phyloP scores from a whole-genome alignment of 225 moss, liverwort and hornwort species.

The Ulota crispa region DNA sequence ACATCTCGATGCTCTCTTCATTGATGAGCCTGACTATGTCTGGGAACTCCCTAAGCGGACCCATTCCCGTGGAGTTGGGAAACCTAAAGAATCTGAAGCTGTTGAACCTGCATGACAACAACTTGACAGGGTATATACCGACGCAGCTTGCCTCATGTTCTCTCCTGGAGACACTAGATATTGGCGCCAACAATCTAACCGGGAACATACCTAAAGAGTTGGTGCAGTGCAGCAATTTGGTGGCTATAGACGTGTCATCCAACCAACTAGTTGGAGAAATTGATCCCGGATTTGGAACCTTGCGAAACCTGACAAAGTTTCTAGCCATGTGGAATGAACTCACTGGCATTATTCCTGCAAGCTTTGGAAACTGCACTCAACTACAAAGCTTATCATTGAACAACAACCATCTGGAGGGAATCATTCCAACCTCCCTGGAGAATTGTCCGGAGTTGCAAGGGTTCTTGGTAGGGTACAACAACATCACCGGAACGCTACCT shows the following conservation, averaged over 20 bases:
- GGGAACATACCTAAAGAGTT: slow-evolving; percentile 25
- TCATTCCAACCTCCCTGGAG: slow-evolving; percentile 28
- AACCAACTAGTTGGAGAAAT: slow-evolving; percentile 21
- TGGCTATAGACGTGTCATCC: slow-evolving; percentile 23
- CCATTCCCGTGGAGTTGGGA: slow-evolving; percentile 33
- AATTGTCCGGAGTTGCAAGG: slow-evolving; percentile 40
- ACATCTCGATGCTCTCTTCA: slow-evolving; percentile 35
- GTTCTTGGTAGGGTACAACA: slow-evolving; percentile 40
- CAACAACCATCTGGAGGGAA: slow-evolving; percentile 32
- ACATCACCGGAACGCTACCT: slow-evolving; percentile 37
- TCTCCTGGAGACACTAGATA: slow-evolving; percentile 27
- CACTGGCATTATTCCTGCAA: slow-evolving; percentile 35
- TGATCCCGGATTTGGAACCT: slow-evolving; percentile 24
- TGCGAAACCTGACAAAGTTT: slow-evolving; percentile 22
- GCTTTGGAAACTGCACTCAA: slow-evolving; percentile 41
- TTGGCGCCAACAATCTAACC: slow-evolving; percentile 39
- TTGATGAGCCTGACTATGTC: slow-evolving; percentile 26
- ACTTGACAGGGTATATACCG: slow-evolving; percentile 33
- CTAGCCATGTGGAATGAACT: slow-evolving; percentile 28
- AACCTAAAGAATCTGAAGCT: slow-evolving; percentile 17
- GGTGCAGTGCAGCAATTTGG: slow-evolving; percentile 21
- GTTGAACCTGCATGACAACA: slow-evolving; percentile 31
- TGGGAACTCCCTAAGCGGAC: slow-evolving; percentile 10
- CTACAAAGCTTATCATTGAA: slow-evolving; percentile 16
- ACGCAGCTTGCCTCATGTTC: slow-evolving; percentile 24